A percentile compares a stretch with the other conserved stretches of the same genome.
Evolutionary conservation across 2,329 filamentous ascomycete species (phyloP).

Genomic region (Xylariaceae sp.): DNA sequence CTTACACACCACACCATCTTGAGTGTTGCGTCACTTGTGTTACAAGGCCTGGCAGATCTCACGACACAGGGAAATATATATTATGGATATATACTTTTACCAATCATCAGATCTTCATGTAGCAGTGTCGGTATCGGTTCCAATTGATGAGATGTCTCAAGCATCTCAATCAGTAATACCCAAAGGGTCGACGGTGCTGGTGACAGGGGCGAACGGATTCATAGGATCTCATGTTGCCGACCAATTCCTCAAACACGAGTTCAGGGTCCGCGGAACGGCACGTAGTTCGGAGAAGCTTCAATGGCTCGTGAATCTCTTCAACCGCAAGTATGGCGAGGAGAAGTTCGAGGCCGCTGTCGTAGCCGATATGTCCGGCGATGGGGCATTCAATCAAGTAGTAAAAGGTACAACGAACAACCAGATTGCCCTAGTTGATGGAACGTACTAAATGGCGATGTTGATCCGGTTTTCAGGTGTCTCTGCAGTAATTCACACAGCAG

Average conservation of each 20-base stretch:
- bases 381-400: slow-evolving; percentile 16
- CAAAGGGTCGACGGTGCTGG: slow-evolving; percentile 33
- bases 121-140: too few relatives aligned
- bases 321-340: slow-evolving; percentile 17
- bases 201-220: slow-evolving; percentile 41
- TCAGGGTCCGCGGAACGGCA: slow-evolving; percentile 37
- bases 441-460: too few relatives aligned
- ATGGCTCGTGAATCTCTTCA: slow-evolving; percentile 19
- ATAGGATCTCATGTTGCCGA: slow-evolving; percentile 39
- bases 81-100: too few relatives aligned
- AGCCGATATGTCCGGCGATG: slow-evolving; percentile 13
- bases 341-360: slow-evolving; percentile 18
- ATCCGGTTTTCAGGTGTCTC: slow-evolving; percentile 6
- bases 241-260: slow-evolving; percentile 37
- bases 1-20: too few relatives aligned
- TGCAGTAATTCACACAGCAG: slow-evolving; percentile 19
- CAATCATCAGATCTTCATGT: too few relatives aligned
- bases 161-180: too few relatives aligned
- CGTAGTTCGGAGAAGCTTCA: slow-evolving; percentile 13
- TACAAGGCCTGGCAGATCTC: too few relatives aligned
- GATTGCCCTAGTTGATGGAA: neutral
- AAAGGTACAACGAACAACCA: too few relatives aligned
- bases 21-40: too few relatives aligned
- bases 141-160: too few relatives aligned
- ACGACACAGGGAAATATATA: too few relatives aligned